Evolutionary conservation across 2,329 filamentous ascomycete genomes (phyloP).

Genomic region (Aspergillus ruber): DNA sequence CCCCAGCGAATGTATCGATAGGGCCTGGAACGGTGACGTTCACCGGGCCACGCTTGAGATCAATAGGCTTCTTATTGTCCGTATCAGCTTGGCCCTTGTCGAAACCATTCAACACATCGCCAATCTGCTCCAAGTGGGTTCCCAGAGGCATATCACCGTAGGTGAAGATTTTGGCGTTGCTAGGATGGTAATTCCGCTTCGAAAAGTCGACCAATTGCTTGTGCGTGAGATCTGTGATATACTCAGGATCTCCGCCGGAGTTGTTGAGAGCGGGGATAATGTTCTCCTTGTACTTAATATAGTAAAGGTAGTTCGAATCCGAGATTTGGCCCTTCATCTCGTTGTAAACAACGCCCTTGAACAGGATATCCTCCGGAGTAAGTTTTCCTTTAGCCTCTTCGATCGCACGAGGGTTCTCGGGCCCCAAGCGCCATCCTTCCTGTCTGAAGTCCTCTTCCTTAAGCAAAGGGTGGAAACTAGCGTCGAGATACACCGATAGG

Average conservation of each 20-base stretch:
- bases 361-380: constrained; percentile 57
- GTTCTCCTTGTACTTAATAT: constrained; percentile 89
- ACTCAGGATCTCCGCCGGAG: constrained; percentile 90
- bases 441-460: constrained; percentile 91
- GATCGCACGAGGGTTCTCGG: constrained; percentile 69
- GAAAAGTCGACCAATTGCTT: constrained; percentile 85
- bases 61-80: constrained; percentile 69
- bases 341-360: constrained; percentile 98
- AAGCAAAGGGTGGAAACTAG: constrained; percentile 81
- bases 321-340: constrained; percentile 99
- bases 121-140: constrained; percentile 73
- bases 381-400: constrained; percentile 40
- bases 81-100: constrained; percentile 62
- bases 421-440: constrained; percentile 93
- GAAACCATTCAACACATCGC: constrained; percentile 68
- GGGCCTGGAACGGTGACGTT: constrained; percentile 71
- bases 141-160: constrained; percentile 87
- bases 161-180: constrained; percentile 91
- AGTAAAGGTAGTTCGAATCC: constrained; percentile 91
- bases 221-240: constrained; percentile 92
- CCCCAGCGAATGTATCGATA: constrained; percentile 75
- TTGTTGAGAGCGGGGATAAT: constrained; percentile 94
- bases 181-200: constrained; percentile 89
- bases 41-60: constrained; percentile 60
- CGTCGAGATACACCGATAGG: constrained; percentile 93